A percentile compares a stretch with the other conserved stretches of the same genome.
These are phyloP conservation scores for Fereydounia khargensis DNA, from an alignment of 1,284 basidiomycete species.

Conservation along the genomic window DNA sequence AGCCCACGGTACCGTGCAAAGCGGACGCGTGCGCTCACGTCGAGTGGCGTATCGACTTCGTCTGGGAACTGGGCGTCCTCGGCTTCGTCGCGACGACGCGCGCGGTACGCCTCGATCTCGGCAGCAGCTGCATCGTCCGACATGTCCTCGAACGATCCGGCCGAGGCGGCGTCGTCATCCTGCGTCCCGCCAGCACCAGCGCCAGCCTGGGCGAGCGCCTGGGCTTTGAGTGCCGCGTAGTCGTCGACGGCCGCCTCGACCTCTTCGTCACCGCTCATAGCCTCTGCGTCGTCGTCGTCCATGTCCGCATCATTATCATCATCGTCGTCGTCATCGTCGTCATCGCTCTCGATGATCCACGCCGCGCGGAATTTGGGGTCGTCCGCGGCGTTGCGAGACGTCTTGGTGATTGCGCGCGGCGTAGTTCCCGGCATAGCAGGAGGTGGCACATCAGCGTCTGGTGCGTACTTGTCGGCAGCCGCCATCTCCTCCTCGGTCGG, in stretches of 20 bases:
- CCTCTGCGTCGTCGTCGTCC: slow-evolving; percentile 62
- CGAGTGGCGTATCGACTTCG: slow-evolving; percentile 92
- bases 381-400: slow-evolving; percentile 56
- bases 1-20: slow-evolving; percentile 92
- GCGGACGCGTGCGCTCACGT: slow-evolving; percentile 77
- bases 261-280: slow-evolving; percentile 67
- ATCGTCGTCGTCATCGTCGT: slow-evolving; percentile 63
- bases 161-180: slow-evolving; percentile 10
- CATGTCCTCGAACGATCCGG: slow-evolving; percentile 33
- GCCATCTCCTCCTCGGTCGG: slow-evolving; percentile 94
- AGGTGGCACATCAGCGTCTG: slow-evolving; percentile 22
- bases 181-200: slow-evolving; percentile 14
- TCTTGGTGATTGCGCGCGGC: slow-evolving; percentile 47
- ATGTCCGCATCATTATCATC: slow-evolving; percentile 73
- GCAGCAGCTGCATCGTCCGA: slow-evolving; percentile 67
- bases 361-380: slow-evolving; percentile 49
- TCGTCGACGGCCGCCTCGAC: slow-evolving; percentile 69
- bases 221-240: slow-evolving; percentile 79
- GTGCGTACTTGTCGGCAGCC: slow-evolving; percentile 39
- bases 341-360: slow-evolving; percentile 52
- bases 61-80: slow-evolving; percentile 87
- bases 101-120: slow-evolving; percentile 65
- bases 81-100: slow-evolving; percentile 71
- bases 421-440: slow-evolving; percentile 59
- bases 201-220: slow-evolving; percentile 61